Evolutionary conservation across 345 rosid species (phyloP).

Genomic region (Garcia nutans): DNA sequence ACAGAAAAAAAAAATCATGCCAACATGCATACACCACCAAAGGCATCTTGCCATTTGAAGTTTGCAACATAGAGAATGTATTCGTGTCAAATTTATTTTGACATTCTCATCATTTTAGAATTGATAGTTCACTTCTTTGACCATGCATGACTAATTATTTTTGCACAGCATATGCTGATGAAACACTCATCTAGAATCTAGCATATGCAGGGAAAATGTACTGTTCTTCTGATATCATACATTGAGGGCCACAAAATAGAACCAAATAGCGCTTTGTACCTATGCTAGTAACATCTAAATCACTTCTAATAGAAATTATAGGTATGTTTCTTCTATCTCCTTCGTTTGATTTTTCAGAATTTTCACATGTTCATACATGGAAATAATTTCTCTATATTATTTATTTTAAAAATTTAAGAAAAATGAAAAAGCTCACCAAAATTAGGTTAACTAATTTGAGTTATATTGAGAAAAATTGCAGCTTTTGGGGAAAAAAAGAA

Average conservation of each 20-base stretch:
- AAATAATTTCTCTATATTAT: not conserved
- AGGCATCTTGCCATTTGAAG: not conserved
- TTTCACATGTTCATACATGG: not conserved
- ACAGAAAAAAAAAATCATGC: too few species aligned
- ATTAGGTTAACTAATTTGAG: too few species aligned
- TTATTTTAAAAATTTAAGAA: not conserved
- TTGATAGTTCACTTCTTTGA: not conserved
- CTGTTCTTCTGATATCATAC: not conserved
- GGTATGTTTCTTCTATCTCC: too few species aligned
- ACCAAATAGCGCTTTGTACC: not conserved
- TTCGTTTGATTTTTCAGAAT: not conserved
- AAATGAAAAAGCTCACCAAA: not conserved
- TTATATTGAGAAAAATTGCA: too few species aligned
- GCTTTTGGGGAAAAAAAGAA: too few species aligned
- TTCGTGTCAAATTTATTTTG: not conserved
- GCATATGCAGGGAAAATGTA: not conserved
- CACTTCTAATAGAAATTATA: not conserved
- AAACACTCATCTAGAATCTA: not conserved
- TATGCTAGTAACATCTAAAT: too few species aligned
- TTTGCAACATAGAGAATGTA: not conserved
- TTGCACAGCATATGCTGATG: not conserved
- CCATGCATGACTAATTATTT: not conserved
- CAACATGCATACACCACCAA: not conserved
- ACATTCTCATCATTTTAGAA: not conserved
- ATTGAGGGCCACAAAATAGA: not conserved